phyloP scores from a whole-genome alignment of 148 eudicot genomes.

The Rhododendron ferrugineum region DNA sequence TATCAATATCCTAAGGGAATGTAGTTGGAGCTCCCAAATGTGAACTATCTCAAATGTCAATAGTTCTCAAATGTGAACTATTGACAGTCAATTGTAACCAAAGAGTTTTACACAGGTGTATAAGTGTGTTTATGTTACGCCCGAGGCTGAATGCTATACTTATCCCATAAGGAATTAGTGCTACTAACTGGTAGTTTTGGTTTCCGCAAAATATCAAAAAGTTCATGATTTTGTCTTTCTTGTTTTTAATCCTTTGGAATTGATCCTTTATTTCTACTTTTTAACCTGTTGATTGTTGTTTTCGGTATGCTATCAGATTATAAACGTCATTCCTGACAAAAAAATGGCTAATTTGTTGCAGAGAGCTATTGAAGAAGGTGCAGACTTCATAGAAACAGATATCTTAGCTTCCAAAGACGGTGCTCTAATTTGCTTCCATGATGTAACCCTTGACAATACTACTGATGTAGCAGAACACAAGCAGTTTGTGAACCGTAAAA shows the following conservation, averaged over 20 bases:
- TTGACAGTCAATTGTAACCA: too few species aligned
- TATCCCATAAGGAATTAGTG: too few species aligned
- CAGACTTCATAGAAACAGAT: conserved; percentile 90
- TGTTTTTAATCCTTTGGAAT: not conserved
- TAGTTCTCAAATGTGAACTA: too few species aligned
- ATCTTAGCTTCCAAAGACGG: conserved; percentile 80
- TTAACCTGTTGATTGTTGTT: not conserved
- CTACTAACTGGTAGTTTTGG: too few species aligned
- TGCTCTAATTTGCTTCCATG: conserved; percentile 72
- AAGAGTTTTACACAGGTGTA: too few species aligned
- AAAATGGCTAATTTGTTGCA: conserved; percentile 21
- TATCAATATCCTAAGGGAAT: too few species aligned
- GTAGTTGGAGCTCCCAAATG: too few species aligned
- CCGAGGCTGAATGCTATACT: too few species aligned
- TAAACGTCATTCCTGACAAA: not conserved
- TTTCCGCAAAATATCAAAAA: not conserved
- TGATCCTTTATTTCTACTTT: not conserved
- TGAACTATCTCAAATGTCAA: too few species aligned
- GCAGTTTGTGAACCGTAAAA: conserved; percentile 59
- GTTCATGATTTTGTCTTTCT: not conserved
- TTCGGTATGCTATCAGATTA: not conserved
- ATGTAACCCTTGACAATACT: conserved; percentile 57
- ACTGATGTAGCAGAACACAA: conserved; percentile 59
- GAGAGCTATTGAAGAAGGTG: conserved; percentile 89
- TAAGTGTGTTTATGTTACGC: too few species aligned